phyloP scores from a whole-genome alignment of 192 early-diverging fungal species.

The Allomyces javanicus region DNA sequence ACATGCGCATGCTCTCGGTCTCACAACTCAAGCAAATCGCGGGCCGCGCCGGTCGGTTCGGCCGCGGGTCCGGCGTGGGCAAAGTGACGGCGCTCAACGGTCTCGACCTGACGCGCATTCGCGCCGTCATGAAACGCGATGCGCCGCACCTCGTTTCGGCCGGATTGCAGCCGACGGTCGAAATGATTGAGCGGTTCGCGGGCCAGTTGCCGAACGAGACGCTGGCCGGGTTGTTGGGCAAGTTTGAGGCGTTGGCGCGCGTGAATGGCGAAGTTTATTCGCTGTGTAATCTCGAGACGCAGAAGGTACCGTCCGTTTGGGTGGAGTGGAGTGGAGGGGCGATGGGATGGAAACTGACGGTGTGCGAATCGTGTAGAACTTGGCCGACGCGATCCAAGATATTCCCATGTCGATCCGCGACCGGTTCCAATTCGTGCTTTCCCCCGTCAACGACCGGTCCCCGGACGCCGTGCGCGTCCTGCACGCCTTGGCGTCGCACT shows the following conservation, averaged over 20 bases:
- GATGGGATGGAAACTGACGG: too few species aligned
- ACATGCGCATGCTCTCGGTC: constrained; percentile 25
- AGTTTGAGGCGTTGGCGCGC: constrained; percentile 50
- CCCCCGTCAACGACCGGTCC: constrained; percentile 33
- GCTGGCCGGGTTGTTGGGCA: constrained; percentile 45
- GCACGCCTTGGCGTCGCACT: constrained; percentile 7
- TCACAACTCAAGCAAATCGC: constrained; percentile 86
- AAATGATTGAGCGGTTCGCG: constrained; percentile 59
- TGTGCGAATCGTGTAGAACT: constrained; percentile 5
- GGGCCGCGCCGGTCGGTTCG: constrained; percentile 74
- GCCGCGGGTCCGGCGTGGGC: constrained; percentile 41
- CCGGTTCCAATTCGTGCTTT: constrained; percentile 44
- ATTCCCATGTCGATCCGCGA: constrained; percentile 41
- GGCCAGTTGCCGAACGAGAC: constrained; percentile 37
- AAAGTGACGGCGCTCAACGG: constrained; percentile 43
- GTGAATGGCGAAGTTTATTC: constrained; percentile 43
- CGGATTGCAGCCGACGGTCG: constrained; percentile 49
- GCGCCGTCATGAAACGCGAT: constrained; percentile 6
- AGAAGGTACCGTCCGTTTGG: constrained; percentile 25
- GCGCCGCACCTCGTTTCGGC: constrained; percentile 18
- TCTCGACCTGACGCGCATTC: constrained; percentile 8
- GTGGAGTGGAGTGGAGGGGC: too few species aligned
- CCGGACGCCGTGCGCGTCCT: neutral
- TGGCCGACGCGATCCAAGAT: constrained; percentile 41
- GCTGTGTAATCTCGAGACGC: constrained; percentile 47